phyloP scores from a whole-genome alignment of 345 rosid species.

The Rubroshorea leprosula region DNA sequence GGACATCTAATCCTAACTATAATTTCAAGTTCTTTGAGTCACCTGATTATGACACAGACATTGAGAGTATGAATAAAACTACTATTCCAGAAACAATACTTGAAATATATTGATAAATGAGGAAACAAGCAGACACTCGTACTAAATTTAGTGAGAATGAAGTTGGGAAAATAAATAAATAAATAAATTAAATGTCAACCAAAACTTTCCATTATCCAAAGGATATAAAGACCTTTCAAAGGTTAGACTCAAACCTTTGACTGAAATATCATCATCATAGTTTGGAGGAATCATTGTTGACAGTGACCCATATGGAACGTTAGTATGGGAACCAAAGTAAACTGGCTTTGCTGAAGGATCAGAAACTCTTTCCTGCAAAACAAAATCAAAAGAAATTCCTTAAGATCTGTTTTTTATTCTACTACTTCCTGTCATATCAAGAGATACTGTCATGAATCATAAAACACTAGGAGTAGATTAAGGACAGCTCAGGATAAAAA shows the following conservation, averaged over 20 bases:
- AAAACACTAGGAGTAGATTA: too few species aligned
- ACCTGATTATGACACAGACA: too few species aligned
- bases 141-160: not conserved
- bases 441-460: too few species aligned
- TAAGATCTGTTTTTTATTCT: too few species aligned
- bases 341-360: slow-evolving; percentile 36
- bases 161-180: too few species aligned
- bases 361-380: slow-evolving; percentile 41
- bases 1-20: too few species aligned
- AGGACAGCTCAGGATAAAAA: too few species aligned
- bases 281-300: slow-evolving; percentile 36
- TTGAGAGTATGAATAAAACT: not conserved
- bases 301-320: slow-evolving; percentile 29
- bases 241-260: slow-evolving; percentile 27
- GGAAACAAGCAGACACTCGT: not conserved
- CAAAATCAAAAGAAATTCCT: not conserved
- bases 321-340: slow-evolving; percentile 26
- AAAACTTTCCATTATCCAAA: not conserved
- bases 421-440: too few species aligned
- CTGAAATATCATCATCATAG: slow-evolving; percentile 23
- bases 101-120: not conserved
- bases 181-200: too few species aligned
- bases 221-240: not conserved
- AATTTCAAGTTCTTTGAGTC: too few species aligned
- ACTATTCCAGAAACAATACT: too few species aligned